Conservation (phyloP, 2,329 filamentous ascomycete species). For the Epichloe baconii region DNA sequence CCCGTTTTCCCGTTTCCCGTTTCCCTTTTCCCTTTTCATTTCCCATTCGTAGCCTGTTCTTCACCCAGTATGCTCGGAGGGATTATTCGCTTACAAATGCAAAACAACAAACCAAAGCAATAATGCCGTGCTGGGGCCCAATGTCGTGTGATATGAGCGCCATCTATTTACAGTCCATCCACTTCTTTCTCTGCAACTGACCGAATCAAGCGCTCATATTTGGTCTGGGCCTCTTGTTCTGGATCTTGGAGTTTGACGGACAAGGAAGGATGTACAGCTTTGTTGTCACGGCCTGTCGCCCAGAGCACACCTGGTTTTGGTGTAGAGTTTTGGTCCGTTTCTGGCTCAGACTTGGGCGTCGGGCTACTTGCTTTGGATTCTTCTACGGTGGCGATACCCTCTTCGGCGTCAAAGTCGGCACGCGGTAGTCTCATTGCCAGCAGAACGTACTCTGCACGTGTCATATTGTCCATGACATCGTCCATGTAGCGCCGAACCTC, state of each 20-base stretch:
- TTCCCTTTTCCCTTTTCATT: no score
- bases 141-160: no score
- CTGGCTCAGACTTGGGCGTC: constrained; percentile 17
- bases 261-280: constrained; percentile 5
- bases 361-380: constrained; percentile 19
- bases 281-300: constrained; percentile 13
- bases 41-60: neutral
- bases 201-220: constrained; percentile 24
- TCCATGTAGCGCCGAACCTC: constrained; percentile 57
- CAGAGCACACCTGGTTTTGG: constrained; percentile 23
- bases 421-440: constrained; percentile 53
- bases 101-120: neutral
- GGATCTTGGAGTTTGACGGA: constrained; percentile 18
- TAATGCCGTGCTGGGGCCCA: no score
- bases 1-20: no score
- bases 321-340: constrained; percentile 11
- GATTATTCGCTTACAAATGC: neutral
- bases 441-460: constrained; percentile 52
- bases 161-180: constrained; percentile 9
- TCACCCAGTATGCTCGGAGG: neutral
- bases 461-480: constrained; percentile 56
- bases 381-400: constrained; percentile 13
- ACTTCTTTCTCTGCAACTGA: constrained; percentile 23
- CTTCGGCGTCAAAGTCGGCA: constrained; percentile 18
- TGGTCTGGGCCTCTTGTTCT: constrained; percentile 22